Percentiles rank a stretch among this genome's conserved stretches.
Evolutionary conservation across 257 asterid species (phyloP).

Genomic region (Coffea canephora): DNA sequence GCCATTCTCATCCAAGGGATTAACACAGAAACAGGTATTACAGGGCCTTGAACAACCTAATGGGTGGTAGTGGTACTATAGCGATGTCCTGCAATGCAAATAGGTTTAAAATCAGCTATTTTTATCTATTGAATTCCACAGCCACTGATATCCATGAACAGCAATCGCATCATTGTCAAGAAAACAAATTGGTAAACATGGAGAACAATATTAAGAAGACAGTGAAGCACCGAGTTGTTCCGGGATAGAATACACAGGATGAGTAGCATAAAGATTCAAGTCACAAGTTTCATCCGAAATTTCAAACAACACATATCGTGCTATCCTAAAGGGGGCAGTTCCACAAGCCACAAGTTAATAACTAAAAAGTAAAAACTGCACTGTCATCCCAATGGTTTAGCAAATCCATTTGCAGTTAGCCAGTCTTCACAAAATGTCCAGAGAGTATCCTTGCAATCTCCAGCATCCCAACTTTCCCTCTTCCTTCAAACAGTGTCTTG

Average conservation of each 20-base stretch:
- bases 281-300: background rate
- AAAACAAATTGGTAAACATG: background rate
- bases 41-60: background rate
- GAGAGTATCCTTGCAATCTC: constrained; percentile 55
- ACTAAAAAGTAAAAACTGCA: background rate
- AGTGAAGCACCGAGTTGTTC: background rate
- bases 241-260: background rate
- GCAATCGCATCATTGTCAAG: background rate
- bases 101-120: no score
- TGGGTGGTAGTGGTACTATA: no score
- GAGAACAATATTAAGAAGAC: background rate
- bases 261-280: background rate
- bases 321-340: background rate
- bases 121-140: no score
- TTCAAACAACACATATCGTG: background rate
- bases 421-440: constrained; percentile 46
- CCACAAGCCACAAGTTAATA: background rate
- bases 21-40: background rate
- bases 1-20: background rate
- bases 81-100: background rate
- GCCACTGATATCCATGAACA: background rate
- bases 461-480: constrained; percentile 57
- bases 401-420: constrained; percentile 11
- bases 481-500: constrained; percentile 50
- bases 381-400: background rate